Percentiles rank a stretch among this genome's conserved stretches.
Conservation (phyloP, 1,139 yeast genomes). For the Zygoascus sp. region DNA sequence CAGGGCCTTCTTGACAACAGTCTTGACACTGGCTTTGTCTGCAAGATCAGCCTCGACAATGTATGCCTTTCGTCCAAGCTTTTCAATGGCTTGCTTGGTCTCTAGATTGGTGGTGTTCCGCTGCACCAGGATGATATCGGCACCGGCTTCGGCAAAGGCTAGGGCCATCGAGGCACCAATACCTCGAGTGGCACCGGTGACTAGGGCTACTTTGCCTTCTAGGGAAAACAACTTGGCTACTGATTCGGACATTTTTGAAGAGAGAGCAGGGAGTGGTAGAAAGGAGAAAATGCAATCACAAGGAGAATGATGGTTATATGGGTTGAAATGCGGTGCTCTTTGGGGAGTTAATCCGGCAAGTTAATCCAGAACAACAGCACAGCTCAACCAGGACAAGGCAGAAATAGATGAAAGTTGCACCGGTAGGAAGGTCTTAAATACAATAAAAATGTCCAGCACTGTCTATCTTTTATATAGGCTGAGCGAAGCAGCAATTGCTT, state of each 20-base stretch:
- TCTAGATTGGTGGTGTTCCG: constrained; percentile 19
- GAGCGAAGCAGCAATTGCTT: not conserved
- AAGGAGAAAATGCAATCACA: not conserved
- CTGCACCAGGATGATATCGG: constrained; percentile 39
- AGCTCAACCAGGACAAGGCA: too few relatives aligned
- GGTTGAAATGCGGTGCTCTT: not conserved
- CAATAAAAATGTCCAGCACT: too few relatives aligned
- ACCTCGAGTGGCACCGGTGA: constrained; percentile 44
- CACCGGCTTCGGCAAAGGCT: constrained; percentile 44
- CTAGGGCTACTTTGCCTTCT: constrained; percentile 39
- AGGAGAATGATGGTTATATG: not conserved
- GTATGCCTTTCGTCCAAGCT: constrained; percentile 29
- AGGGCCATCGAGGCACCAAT: constrained; percentile 42
- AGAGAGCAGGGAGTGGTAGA: not conserved
- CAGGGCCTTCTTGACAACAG: constrained; percentile 34
- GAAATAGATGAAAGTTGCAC: not conserved
- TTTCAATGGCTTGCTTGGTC: constrained; percentile 24
- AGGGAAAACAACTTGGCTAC: constrained; percentile 34
- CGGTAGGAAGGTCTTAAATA: too few relatives aligned
- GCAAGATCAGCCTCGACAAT: constrained; percentile 31
- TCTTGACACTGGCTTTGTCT: constrained; percentile 30
- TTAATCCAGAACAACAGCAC: not conserved
- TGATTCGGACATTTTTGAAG: not conserved
- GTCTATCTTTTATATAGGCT: not conserved
- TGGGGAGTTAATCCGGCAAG: not conserved